Percentiles rank a stretch among this genome's conserved stretches.
phyloP scores from a whole-genome alignment of 768 basidiomycete species.

The Trametes cingulata region DNA sequence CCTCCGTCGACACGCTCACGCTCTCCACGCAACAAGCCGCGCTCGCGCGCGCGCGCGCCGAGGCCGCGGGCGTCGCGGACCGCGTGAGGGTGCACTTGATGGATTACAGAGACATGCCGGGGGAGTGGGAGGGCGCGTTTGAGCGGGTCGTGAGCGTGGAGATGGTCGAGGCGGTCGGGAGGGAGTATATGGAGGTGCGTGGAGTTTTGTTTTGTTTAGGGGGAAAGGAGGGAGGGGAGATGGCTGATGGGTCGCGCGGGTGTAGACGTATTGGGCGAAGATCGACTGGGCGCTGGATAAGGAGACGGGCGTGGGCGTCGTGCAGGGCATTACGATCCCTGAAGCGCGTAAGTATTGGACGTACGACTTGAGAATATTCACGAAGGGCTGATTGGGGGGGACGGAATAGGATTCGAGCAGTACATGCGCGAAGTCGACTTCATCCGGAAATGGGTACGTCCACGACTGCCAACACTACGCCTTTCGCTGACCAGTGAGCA shows the following conservation, averaged over 20 bases:
- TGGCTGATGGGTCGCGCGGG: not conserved
- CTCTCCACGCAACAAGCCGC: slow-evolving; percentile 65
- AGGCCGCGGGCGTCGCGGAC: slow-evolving; percentile 48
- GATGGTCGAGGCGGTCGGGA: slow-evolving; percentile 77
- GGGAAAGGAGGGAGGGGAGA: too few relatives aligned
- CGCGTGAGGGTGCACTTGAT: slow-evolving; percentile 69
- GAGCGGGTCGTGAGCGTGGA: slow-evolving; percentile 73
- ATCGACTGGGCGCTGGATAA: slow-evolving; percentile 69
- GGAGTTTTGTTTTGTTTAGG: not conserved
- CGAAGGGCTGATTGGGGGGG: too few relatives aligned
- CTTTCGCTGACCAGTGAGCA: not conserved
- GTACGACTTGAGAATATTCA: too few relatives aligned
- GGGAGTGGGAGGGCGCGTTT: slow-evolving; percentile 63
- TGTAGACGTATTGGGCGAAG: slow-evolving; percentile 54
- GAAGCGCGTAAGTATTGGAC: slow-evolving; percentile 57
- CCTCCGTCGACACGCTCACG: slow-evolving; percentile 70
- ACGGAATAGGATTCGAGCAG: slow-evolving; percentile 52
- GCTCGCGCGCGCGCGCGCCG: slow-evolving; percentile 57
- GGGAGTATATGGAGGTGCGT: slow-evolving; percentile 55
- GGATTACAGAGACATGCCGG: slow-evolving; percentile 69
- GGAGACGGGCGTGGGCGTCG: slow-evolving; percentile 59
- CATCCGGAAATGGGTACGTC: slow-evolving; percentile 72
- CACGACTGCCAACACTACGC: not conserved
- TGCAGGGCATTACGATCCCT: slow-evolving; percentile 76
- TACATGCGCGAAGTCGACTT: slow-evolving; percentile 68